Base-by-base conservation (phyloP, 2,329 filamentous ascomycete species). In the Penicillium occitanis region DNA sequence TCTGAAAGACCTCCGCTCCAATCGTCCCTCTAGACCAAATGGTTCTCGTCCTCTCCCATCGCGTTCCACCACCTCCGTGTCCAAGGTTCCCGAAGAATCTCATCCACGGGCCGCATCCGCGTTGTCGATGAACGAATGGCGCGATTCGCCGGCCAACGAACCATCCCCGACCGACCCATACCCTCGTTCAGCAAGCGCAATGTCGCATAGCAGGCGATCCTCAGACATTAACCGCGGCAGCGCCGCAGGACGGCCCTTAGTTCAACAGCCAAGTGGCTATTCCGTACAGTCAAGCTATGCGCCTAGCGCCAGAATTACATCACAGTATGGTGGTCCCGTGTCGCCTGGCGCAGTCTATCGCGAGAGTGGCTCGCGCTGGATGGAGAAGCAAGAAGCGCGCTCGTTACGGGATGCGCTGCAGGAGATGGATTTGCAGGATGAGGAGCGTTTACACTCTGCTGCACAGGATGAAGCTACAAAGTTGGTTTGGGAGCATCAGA, bases 401-500 rank as follows among this genome's bases (percentile, higher is more conserved):
- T 84, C 83, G 19, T 72, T 89, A 60, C 79, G 86, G 14, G 79
- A 83, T 66, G 86, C 86, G 14, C 76, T 89, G 70, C 82, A 87
- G 69, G 84, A 85, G 66, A 81, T 88, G 79, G 85, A 88, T 70
- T 69, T 87, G 25, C 77, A 85, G 28, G 82, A 86, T 51, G 87
- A 89, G 62, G 67, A 73, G 25, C 80, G 79, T 61, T 71, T 89
- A 28, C 85, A 87, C 70, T 74, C 79, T 33, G 84, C 84, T 11
- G 87, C 87, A 14, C 85, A 87, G 70, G 83, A 87, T 62, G 87
- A 90, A 73, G 87, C 87, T 13, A 85, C 85, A 0, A 85, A 88
- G 70, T 78, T 89, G 42, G 87, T 90, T n/a, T 86, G 84, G 83
- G 85, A 85, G 72, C 87, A 89, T 73, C 82, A 82, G 69, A 84